Percentiles rank a stretch among this genome's conserved stretches.
Evolutionary conservation across 2,329 filamentous ascomycete species (phyloP).

Genomic region (Orbilia quercus): DNA sequence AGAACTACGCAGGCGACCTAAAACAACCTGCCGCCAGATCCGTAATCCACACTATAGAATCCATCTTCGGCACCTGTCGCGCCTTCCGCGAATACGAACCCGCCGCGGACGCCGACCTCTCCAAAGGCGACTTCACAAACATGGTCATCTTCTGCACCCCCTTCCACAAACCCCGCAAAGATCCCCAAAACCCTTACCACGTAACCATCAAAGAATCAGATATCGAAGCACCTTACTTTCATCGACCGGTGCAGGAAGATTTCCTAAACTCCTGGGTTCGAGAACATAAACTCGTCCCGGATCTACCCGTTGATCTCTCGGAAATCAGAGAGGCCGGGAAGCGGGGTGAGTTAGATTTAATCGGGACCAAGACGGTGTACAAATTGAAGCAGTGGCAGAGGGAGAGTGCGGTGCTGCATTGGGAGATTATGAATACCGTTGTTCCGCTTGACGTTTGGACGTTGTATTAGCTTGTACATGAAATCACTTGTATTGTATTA

Average conservation of each 20-base stretch:
- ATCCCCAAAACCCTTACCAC: constrained; percentile 60
- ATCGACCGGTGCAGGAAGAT: constrained; percentile 73
- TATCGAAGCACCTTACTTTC: constrained; percentile 68
- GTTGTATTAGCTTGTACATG: constrained; percentile 24
- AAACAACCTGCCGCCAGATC: constrained; percentile 78
- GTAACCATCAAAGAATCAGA: constrained; percentile 64
- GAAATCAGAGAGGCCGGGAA: constrained; percentile 49
- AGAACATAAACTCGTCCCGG: constrained; percentile 76
- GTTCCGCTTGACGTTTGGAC: constrained; percentile 80
- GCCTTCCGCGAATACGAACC: constrained; percentile 83
- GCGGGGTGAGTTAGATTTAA: constrained; percentile 64
- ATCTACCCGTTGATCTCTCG: constrained; percentile 72
- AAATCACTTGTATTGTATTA: no score
- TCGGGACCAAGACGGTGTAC: constrained; percentile 64
- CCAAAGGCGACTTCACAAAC: constrained; percentile 83
- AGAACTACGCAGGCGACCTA: constrained; percentile 97
- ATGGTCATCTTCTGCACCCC: constrained; percentile 95
- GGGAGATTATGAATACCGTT: constrained; percentile 89
- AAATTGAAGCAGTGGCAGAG: constrained; percentile 78
- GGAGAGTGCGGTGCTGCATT: constrained; percentile 83
- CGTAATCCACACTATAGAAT: constrained; percentile 82
- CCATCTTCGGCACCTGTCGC: constrained; percentile 88
- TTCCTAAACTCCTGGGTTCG: constrained; percentile 78
- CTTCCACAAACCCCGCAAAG: constrained; percentile 62
- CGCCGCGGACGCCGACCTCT: constrained; percentile 65